Base-by-base conservation (phyloP, 495 filamentous ascomycete species). In the Trichocladium antarcticum region DNA sequence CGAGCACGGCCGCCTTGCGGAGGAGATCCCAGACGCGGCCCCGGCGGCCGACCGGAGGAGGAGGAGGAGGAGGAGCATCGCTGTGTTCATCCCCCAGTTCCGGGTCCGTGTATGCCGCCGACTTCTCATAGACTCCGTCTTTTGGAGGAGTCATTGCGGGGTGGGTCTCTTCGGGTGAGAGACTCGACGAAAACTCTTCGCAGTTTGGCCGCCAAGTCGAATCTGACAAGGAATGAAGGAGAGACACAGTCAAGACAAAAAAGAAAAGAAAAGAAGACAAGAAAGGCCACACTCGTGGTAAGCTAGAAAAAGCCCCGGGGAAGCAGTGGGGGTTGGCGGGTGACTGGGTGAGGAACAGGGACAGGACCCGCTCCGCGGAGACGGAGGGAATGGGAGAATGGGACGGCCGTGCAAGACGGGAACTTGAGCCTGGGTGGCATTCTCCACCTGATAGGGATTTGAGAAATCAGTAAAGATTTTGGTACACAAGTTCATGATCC, bases 41-140 rank as follows among this genome's bases (percentile, higher is more conserved):
- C 51, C 45, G 38, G 39, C 34, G 32, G 34, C 48, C 41, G 39
- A 12, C 32, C 31, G 28, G n/a, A n/a, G n/a, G n/a, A 28, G 50
- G 19, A 31, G 19, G 24, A 28, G 40, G 29, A 14, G 29, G 29
- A 6, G 42, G 11, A 17, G 14, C 39, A 5, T 34, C 34, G 16
- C 16, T 41, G 16, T 17, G 24, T 3, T 45, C 48, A 16, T 12
- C 1, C 16, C 6, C 14, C 19, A 24, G 19, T 27, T 49, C 47
- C 37, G 40, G 24, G 32, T 45, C 42, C 1, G 28, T 39, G 12
- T 32, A 27, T 16, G 36, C 4, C 11, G 19, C 22, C 1, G 16
- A 0, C 6, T 38, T 45, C 9, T 45, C 48, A 1, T 50, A 31
- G 15, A 37, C 1, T 15, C 14, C 31, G 31, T n/a, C 1, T 1